phyloP scores from a whole-genome alignment of 202 grass and related monocot genomes.

The Setaria viridis region DNA sequence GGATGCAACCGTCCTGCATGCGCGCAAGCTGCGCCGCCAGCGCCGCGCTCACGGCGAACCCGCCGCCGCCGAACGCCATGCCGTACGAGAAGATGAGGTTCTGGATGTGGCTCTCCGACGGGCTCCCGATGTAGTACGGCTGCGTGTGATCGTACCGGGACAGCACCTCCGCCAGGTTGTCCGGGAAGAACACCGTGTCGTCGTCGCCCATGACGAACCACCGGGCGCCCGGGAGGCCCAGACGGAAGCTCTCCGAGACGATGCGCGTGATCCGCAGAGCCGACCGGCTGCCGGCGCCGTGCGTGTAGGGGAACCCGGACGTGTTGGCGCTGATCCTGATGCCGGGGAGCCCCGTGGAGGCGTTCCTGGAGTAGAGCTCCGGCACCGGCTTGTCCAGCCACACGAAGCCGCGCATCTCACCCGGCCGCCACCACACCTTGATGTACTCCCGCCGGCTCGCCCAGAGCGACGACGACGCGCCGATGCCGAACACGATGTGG shows the following conservation, averaged over 20 bases:
- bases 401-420: conserved; percentile 79
- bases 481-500: conserved; percentile 88
- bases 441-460: conserved; percentile 77
- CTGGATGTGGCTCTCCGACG: conserved; percentile 87
- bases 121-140: conserved; percentile 79
- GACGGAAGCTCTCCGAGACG: conserved; percentile 76
- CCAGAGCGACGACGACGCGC: conserved; percentile 75
- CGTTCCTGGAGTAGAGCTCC: conserved; percentile 56
- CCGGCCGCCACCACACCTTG: conserved; percentile 79
- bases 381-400: conserved; percentile 82
- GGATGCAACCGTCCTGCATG: conserved; percentile 78
- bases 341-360: conserved; percentile 49
- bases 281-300: conserved; percentile 73
- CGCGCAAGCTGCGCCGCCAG: conserved; percentile 60
- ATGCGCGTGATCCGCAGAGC: conserved; percentile 88
- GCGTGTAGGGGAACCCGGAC: conserved; percentile 72
- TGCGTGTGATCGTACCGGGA: conserved; percentile 69
- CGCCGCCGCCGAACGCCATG: conserved; percentile 91
- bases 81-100: conserved; percentile 90
- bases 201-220: conserved; percentile 97
- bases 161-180: conserved; percentile 81
- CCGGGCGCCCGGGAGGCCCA: conserved; percentile 59
- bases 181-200: conserved; percentile 84
- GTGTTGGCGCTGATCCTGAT: conserved; percentile 71
- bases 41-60: conserved; percentile 78